phyloP scores from a whole-genome alignment of 805 yeast species.

The Lipomyces sp. region DNA sequence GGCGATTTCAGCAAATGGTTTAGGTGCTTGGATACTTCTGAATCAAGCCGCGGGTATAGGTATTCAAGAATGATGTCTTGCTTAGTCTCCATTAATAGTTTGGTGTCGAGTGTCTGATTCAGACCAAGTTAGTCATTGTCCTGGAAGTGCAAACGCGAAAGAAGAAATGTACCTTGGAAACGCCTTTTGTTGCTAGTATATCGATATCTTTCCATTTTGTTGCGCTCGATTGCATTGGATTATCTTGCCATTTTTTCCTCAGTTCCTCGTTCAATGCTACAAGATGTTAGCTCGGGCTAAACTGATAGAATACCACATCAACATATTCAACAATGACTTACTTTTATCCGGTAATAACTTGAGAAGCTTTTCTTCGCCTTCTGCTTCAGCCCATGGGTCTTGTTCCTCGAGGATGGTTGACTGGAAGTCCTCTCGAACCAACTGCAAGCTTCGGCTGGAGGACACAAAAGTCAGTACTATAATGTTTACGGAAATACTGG shows the following conservation, averaged over 20 bases:
- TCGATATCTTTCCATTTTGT: conserved; percentile 76
- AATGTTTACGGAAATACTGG: neutral
- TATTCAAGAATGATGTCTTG: conserved; percentile 77
- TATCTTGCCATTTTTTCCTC: conserved; percentile 54
- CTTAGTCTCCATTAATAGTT: conserved; percentile 60
- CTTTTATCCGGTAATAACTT: conserved; percentile 60
- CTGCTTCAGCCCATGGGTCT: conserved; percentile 73
- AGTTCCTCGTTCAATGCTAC: conserved; percentile 46
- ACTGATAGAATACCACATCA: neutral
- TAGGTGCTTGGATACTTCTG: conserved; percentile 84
- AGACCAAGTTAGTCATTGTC: neutral
- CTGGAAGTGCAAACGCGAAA: neutral
- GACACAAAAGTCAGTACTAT: neutral
- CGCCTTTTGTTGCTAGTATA: conserved; percentile 44
- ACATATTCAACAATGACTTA: conserved; percentile 39
- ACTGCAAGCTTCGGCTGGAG: conserved; percentile 62
- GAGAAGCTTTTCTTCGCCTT: conserved; percentile 55
- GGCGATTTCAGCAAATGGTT: conserved; percentile 94
- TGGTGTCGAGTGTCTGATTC: conserved; percentile 46
- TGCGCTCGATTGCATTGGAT: conserved; percentile 51
- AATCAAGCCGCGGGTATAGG: conserved; percentile 88
- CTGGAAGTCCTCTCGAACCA: conserved; percentile 61
- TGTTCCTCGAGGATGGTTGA: conserved; percentile 72
- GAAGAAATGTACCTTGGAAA: conserved; percentile 20
- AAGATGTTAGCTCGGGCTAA: no score